Evolutionary conservation across 2,329 filamentous ascomycete genomes (phyloP), one percentile per base, ranked within the genome.

Genomic region (Diaporthe nobilis): DNA sequence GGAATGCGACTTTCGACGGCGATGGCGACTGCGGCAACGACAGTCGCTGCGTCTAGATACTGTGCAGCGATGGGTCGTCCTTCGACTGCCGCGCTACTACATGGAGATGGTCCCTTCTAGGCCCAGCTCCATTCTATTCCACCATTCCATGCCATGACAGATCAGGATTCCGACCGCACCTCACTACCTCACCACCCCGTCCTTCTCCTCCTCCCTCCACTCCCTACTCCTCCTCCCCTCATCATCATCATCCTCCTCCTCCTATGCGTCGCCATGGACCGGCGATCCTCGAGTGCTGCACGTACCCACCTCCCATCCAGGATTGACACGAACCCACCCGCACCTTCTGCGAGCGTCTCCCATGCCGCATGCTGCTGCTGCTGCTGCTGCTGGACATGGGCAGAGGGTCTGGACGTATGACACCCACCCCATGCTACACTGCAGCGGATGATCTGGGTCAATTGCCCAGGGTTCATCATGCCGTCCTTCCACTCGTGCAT

Each of bases 361-460:
- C 63, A 37, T 68, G 31, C 44, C 44, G 44, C 44, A 51, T n/a
- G 44, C 28, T 51, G 28, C 44, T n/a, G 31, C 31, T 31, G 42
- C 10, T n/a, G 28, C 28, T 31, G 42, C 10, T n/a, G 28, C 28
- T 20, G 60, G 22, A 25, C 28, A 68, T 67, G 25, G 39, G 42
- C 31, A 44, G 47, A 68, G 65, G 65, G 65, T 68, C 65, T 68
- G 65, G 34, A 68, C 65, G 31, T 68, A 68, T 68, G 65, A 68
- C 65, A 68, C 47, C 57, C 47, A 68, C 47, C 63, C 34, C n/a
- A 28, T 68, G 65, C 65, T 68, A 68, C 65, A 42, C 65, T 68
- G 65, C 65, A 68, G 65, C 65, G 47, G 65, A 37, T 68, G 63
- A 68, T 68, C 61, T 67, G 61, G 61, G 63, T 67, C 63, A 67